Evolutionary conservation across 306 rosid genomes (phyloP).

Genomic region (Argentina anserina): DNA sequence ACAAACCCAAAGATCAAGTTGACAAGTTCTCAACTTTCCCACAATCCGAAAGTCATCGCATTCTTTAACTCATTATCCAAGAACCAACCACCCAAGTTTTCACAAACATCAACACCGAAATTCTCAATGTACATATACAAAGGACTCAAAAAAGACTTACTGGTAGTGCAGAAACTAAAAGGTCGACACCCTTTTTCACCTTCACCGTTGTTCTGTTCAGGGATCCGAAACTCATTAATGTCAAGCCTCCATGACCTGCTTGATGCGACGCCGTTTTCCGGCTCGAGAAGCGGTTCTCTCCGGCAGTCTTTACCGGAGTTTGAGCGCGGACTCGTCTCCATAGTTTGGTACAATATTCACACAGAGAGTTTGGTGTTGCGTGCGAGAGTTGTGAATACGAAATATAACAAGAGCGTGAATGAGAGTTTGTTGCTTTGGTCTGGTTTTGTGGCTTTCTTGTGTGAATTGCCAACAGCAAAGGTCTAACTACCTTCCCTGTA

Average conservation of each 20-base stretch:
- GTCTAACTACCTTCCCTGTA: not conserved
- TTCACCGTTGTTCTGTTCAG: conserved; percentile 1
- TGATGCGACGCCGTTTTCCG: conserved; percentile 12
- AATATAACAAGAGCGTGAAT: not conserved
- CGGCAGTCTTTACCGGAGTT: conserved; percentile 9
- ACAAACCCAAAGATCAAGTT: too few species aligned
- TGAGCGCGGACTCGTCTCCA: conserved; percentile 2
- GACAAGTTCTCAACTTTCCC: not conserved
- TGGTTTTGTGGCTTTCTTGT: not conserved
- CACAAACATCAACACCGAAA: not conserved
- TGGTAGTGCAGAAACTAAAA: conserved; percentile 9
- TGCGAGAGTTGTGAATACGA: not conserved
- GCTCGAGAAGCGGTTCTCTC: conserved; percentile 24
- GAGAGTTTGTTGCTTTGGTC: not conserved
- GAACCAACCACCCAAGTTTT: not conserved
- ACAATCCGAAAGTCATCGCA: not conserved
- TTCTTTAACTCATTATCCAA: not conserved
- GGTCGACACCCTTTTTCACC: conserved; percentile 8
- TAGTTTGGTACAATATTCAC: not conserved
- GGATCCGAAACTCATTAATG: conserved; percentile 24
- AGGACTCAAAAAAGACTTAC: conserved; percentile 12
- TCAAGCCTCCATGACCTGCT: conserved; percentile 33
- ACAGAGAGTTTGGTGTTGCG: not conserved
- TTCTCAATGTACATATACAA: not conserved
- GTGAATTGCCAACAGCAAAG: not conserved